Conservation (phyloP, 305 asterid genomes). For the Fraxinus ornus region DNA sequence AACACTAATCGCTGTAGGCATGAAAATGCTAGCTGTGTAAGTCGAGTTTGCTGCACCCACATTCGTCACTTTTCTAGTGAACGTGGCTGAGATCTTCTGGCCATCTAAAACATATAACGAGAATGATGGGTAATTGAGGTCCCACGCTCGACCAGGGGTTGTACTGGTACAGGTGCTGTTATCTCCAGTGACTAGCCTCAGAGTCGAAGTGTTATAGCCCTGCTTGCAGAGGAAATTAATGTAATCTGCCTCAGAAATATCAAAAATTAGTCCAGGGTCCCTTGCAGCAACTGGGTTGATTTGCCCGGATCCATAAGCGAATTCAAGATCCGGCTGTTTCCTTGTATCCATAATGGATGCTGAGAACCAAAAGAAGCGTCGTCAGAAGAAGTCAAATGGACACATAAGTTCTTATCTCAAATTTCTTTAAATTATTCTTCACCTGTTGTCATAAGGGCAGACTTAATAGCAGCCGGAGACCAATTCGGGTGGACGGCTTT, state of each 20-base stretch:
- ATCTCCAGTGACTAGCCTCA: constrained; percentile 47
- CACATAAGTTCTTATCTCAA: neutral
- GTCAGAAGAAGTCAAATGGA: neutral
- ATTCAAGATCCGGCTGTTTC: constrained; percentile 44
- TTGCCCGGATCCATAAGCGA: constrained; percentile 56
- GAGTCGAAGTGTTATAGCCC: constrained; percentile 44
- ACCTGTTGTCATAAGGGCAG: constrained; percentile 72
- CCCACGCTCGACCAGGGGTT: constrained; percentile 43
- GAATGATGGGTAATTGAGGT: constrained; percentile 60
- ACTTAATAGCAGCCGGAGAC: constrained; percentile 70
- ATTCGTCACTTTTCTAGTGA: constrained; percentile 49
- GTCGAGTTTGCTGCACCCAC: constrained; percentile 51
- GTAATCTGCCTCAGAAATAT: constrained; percentile 49
- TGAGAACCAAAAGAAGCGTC: constrained; percentile 12
- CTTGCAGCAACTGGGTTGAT: constrained; percentile 47
- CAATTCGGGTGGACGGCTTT: constrained; percentile 52
- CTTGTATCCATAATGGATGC: constrained; percentile 43
- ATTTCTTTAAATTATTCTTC: neutral
- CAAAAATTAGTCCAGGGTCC: constrained; percentile 54
- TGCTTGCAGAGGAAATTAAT: constrained; percentile 53
- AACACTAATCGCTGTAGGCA: constrained; percentile 21
- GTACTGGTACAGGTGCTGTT: constrained; percentile 38
- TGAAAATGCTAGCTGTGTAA: constrained; percentile 31
- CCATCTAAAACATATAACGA: constrained; percentile 47
- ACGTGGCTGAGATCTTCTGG: constrained; percentile 32